A percentile compares a stretch with the other conserved stretches of the same genome.
Conservation (phyloP, 2,329 filamentous ascomycete genomes). For the Rhytidhysteron rufulum region DNA sequence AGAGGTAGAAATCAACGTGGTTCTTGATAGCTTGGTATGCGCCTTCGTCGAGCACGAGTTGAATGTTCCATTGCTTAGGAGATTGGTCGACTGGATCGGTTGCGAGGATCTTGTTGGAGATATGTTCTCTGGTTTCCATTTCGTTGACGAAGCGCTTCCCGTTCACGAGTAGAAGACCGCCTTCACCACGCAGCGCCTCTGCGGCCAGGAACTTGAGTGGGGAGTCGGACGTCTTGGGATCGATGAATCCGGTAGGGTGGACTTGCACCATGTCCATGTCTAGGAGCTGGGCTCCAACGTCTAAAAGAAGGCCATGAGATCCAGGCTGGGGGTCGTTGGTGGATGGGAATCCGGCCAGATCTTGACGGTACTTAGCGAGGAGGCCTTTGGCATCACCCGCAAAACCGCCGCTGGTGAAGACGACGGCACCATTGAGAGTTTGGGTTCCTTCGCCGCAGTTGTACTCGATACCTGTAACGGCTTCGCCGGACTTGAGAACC, state of each 20-base stretch:
- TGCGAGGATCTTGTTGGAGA: constrained; percentile 52
- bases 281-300: constrained; percentile 37
- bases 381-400: constrained; percentile 58
- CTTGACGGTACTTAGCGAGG: constrained; percentile 54
- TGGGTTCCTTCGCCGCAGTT: constrained; percentile 24
- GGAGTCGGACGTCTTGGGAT: constrained; percentile 44
- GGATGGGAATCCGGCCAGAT: constrained; percentile 57
- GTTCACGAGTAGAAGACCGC: constrained; percentile 52
- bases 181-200: constrained; percentile 60
- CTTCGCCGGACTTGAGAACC: constrained; percentile 36
- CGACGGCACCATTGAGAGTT: constrained; percentile 50
- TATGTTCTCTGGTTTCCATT: constrained; percentile 55
- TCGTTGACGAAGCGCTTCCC: constrained; percentile 61
- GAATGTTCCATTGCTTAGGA: constrained; percentile 55
- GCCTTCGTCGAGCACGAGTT: constrained; percentile 58
- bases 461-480: constrained; percentile 54
- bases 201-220: constrained; percentile 61
- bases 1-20: constrained; percentile 61
- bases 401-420: constrained; percentile 62
- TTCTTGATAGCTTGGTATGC: constrained; percentile 49
- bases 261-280: constrained; percentile 57
- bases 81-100: constrained; percentile 18
- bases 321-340: constrained; percentile 60
- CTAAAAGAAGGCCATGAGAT: constrained; percentile 44
- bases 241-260: constrained; percentile 63